These are phyloP conservation scores for Phylloporus sp. DNA, from an alignment of 768 basidiomycete species.

Conservation along the genomic window DNA sequence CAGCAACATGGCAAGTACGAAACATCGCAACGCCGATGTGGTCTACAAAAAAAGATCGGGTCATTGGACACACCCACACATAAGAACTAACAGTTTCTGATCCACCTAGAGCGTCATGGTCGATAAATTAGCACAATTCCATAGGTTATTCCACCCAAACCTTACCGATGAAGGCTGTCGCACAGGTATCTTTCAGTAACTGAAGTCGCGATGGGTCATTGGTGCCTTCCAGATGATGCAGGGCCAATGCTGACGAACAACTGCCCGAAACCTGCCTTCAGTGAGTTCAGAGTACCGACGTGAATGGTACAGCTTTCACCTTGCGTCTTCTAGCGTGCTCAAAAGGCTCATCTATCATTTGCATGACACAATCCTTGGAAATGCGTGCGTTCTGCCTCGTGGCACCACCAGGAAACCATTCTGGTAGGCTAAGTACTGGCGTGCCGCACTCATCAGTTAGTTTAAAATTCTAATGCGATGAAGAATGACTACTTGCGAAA, in stretches of 20 bases:
- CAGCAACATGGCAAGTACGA: conserved; percentile 33
- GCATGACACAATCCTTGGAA: conserved; percentile 2
- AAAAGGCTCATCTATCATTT: conserved; percentile 17
- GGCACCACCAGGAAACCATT: conserved; percentile 21
- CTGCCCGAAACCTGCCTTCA: conserved; percentile 8
- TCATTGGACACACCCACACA: background rate
- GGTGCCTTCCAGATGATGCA: conserved; percentile 5
- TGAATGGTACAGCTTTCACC: background rate
- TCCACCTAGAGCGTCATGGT: conserved; percentile 10
- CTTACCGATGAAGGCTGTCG: background rate
- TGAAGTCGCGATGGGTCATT: background rate
- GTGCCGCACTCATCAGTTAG: background rate
- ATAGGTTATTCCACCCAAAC: background rate
- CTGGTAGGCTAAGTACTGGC: conserved; percentile 22
- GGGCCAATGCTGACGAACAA: conserved; percentile 10
- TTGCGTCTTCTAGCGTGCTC: conserved; percentile 11
- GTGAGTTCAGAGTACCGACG: background rate
- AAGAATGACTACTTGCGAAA: conserved; percentile 11
- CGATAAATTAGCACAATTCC: background rate
- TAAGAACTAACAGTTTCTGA: conserved; percentile 15
- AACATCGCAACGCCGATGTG: conserved; percentile 13
- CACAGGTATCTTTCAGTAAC: background rate
- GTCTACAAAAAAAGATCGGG: conserved; percentile 2
- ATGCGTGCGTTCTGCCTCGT: conserved; percentile 25
- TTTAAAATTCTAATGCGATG: too few species aligned